These are phyloP conservation scores for Auricularia cornea DNA, from an alignment of 768 basidiomycete species.

Conservation along the genomic window DNA sequence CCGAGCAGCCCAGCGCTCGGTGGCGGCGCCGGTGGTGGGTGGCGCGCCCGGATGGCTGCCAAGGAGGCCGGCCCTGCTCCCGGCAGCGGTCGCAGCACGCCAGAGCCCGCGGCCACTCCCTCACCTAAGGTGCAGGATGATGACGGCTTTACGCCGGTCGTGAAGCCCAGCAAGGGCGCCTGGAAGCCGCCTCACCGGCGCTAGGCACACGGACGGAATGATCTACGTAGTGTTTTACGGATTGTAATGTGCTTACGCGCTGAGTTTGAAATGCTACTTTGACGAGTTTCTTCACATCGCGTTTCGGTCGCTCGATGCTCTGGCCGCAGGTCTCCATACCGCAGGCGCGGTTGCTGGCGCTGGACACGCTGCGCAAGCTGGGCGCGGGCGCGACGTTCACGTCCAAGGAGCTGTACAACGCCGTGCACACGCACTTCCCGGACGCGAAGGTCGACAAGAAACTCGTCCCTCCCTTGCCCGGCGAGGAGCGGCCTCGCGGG, in stretches of 20 bases:
- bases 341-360: background rate
- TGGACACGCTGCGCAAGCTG: background rate
- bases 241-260: background rate
- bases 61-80: conserved; percentile 26
- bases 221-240: background rate
- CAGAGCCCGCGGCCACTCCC: background rate
- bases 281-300: background rate
- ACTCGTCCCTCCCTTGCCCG: background rate
- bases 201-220: background rate
- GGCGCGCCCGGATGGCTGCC: conserved; percentile 52
- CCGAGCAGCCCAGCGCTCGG: conserved; percentile 30
- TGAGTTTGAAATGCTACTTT: background rate
- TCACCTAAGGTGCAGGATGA: conserved; percentile 4
- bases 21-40: conserved; percentile 38
- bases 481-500: background rate
- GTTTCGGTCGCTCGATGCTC: background rate
- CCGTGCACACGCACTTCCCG: background rate
- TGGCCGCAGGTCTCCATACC: background rate
- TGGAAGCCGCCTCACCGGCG: conserved; percentile 4
- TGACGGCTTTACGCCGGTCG: conserved; percentile 6
- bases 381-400: background rate
- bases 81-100: conserved; percentile 5
- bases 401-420: background rate
- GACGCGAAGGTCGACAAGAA: background rate
- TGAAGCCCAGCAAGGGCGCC: background rate